Percentiles rank a stretch among this genome's conserved stretches.
These are phyloP conservation scores for Raffaelea albimanens DNA, from an alignment of 2,329 filamentous ascomycete genomes.

Conservation along the genomic window DNA sequence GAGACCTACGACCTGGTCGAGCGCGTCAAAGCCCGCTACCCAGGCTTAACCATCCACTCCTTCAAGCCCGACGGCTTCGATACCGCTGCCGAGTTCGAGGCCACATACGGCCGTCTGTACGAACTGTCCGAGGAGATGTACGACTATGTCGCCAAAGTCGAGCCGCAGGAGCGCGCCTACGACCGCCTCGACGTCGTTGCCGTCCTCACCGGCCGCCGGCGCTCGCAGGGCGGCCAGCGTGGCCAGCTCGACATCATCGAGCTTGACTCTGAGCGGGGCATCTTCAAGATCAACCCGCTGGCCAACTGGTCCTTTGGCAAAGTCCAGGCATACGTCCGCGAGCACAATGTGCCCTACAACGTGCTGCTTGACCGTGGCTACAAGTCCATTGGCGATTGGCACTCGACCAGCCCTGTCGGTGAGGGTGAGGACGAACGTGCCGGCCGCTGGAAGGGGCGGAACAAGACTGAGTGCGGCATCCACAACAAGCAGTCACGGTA, in stretches of 20 bases:
- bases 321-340: conserved; percentile 78
- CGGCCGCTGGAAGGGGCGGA: conserved; percentile 91
- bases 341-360: conserved; percentile 89
- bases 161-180: conserved; percentile 89
- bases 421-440: conserved; percentile 93
- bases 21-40: conserved; percentile 66
- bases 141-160: conserved; percentile 95
- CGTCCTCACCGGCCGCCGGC: conserved; percentile 82
- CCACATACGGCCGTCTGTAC: conserved; percentile 77
- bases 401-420: conserved; percentile 83
- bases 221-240: conserved; percentile 87
- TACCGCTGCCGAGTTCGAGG: conserved; percentile 67
- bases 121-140: conserved; percentile 81
- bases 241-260: conserved; percentile 87
- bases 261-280: conserved; percentile 73
- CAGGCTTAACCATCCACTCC: conserved; percentile 70
- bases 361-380: conserved; percentile 85
- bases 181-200: conserved; percentile 78
- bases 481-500: conserved; percentile 97
- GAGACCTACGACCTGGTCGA: conserved; percentile 70
- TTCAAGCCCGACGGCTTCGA: conserved; percentile 77
- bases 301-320: conserved; percentile 90
- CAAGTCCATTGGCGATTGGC: conserved; percentile 97
- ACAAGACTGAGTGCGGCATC: conserved; percentile 96
- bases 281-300: conserved; percentile 96